Base-by-base conservation (phyloP, 2,329 filamentous ascomycete species). In the Penicillium olsonii region DNA sequence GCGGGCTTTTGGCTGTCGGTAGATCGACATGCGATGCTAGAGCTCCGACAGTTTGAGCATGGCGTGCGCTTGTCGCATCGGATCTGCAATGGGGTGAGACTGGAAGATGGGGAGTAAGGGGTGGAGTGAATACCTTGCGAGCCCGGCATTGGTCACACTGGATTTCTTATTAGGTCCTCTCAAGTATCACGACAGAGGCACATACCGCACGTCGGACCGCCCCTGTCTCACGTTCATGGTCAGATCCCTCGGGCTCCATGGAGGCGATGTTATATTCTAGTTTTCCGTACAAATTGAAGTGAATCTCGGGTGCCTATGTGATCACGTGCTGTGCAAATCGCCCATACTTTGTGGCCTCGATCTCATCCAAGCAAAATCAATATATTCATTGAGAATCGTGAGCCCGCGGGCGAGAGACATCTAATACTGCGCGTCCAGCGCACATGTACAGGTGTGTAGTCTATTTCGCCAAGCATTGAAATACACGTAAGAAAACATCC, bases 51-150 rank as follows among this genome's bases (percentile, higher is more conserved):
- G 51, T 72, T 73, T 6, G 71, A 70, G 58, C 72, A 75, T 42
- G 72, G 71, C 1, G 63, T 65, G 33, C 67, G 66, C 51, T 73
- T 71, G 50, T 75, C 71, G 48, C 72, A 75, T 54, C 69, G 65
- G 37, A 75, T 72, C 71, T 75, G 47, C 18, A 11, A 20, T 19
- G 15, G 12, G 7, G 29, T 44, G 43, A 27, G 48, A 42, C 45
- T 4, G 27, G 8, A 39, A 29, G 15, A 45, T 17, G 27, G n/a
- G n/a, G 34, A 29, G n/a, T 14, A 15, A 20, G 22, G 15, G 18
- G 34, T 17, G 12, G 18, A 5, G 5, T 42, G 19, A 35, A 41
- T 59, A 69, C 67, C 58, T 69, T 69, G 56, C 67, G 54, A 18
- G 59, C 41, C 11, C 67, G 66, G 26, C 67, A 69, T 56, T 69